Conservation (phyloP, 2,329 filamentous ascomycete species). For the Penicillium occitanis region DNA sequence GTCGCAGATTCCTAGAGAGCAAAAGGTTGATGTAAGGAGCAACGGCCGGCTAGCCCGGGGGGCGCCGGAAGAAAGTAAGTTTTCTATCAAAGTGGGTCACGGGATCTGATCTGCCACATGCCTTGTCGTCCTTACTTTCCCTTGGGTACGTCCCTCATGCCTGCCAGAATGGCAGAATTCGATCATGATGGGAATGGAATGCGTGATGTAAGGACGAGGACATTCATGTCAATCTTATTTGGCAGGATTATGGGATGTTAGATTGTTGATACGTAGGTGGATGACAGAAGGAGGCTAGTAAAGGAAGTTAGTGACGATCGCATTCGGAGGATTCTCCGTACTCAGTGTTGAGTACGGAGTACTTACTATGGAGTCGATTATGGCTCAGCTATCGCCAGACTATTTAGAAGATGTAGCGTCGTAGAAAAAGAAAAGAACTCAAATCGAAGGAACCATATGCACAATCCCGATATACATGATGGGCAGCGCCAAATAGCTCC, state of each 20-base stretch:
- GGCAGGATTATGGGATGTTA: neutral
- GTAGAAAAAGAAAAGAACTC: neutral
- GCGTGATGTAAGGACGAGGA: neutral
- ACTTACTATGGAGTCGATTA: neutral
- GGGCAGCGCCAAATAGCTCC: neutral
- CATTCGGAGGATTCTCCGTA: neutral
- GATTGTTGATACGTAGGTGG: neutral
- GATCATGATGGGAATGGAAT: neutral
- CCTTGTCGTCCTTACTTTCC: neutral
- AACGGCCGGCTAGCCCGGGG: neutral
- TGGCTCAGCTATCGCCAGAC: neutral
- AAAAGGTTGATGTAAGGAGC: neutral
- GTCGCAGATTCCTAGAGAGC: neutral
- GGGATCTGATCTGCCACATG: conserved; percentile 11
- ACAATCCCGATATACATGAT: neutral
- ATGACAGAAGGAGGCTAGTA: no score
- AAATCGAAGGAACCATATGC: neutral
- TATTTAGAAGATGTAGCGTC: neutral
- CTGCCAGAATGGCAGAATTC: neutral
- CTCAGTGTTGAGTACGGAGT: neutral
- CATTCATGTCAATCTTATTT: neutral
- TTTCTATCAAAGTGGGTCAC: conserved; percentile 1
- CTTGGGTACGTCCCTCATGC: neutral
- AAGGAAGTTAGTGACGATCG: neutral
- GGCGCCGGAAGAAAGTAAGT: conserved; percentile 1